Base-by-base conservation (phyloP, 768 basidiomycete species). In the Tubosaeta brunneosetosa region DNA sequence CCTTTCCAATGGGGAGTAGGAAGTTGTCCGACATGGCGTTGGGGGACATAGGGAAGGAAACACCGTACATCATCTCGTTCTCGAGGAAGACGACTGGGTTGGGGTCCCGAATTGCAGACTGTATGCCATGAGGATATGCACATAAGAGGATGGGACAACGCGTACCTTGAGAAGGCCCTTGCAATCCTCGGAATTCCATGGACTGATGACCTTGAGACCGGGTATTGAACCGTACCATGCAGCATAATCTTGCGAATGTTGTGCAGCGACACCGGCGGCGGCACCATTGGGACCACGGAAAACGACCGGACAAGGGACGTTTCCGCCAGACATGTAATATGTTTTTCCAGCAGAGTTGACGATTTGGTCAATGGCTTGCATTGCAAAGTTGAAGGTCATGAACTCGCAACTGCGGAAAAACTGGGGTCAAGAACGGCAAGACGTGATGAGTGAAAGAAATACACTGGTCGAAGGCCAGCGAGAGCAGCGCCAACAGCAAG, bases 281-380 rank as follows among this genome's bases (percentile, higher is more conserved):
- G 97, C 97, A 69, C 97, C 97, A 71, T 99, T 99, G 56, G 97
- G 97, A 48, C 97, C 97, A 74, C 97, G 92, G 87, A 99, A 99
- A 50, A 97, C 95, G 57, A 99, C 91, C 22, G 97, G 94, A 77
- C 95, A 98, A 11, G 94, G 91, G 16, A 97, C 94, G 65, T 94
- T 97, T 58, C 97, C 97, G 53, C 97, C 97, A 36, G 97, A 98
- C 97, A 99, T 99, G 82, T 99, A 99, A 74, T 97, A 94, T 4
- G 97, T 99, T 79, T 98, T 99, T 55, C 92, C 97, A 51, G 89
- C 97, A n/a, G 97, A 98, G 81, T 99, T 99, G 73, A 99, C 93
- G 57, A 99, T 99, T 67, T 99, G 97, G 76, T 99, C 97, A 70
- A 99, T 98, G 53, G 97, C 94, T 74, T 94, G 93, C 95, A 98